Conservation (phyloP, 2,329 filamentous ascomycete species). For the Xylaria sp. region DNA sequence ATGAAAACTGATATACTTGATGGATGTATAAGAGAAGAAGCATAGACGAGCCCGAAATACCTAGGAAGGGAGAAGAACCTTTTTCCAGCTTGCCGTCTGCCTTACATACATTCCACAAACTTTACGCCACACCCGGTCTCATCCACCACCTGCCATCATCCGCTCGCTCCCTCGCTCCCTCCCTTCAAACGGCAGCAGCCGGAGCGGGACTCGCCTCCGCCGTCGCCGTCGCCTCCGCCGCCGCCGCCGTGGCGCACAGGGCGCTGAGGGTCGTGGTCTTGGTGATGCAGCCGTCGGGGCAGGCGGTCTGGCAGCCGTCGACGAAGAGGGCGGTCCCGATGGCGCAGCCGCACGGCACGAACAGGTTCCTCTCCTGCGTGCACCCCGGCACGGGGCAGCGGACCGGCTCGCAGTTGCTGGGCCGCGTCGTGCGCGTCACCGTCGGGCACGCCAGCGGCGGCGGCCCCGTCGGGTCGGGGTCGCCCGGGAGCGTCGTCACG, state of each 20-base stretch:
- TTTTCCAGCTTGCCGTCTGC: not conserved
- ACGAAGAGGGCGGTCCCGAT: conserved; percentile 40
- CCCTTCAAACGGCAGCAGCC: not conserved
- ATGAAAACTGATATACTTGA: not conserved
- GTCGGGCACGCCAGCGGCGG: conserved; percentile 36
- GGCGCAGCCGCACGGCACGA: conserved; percentile 41
- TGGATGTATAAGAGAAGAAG: not conserved
- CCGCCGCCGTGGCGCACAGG: conserved; percentile 24
- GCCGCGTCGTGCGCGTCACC: conserved; percentile 39
- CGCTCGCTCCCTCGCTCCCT: not conserved
- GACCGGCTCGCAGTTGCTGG: conserved; percentile 37
- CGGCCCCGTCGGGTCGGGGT: too few species aligned
- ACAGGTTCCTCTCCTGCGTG: conserved; percentile 32
- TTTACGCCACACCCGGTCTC: not conserved
- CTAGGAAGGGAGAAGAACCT: not conserved
- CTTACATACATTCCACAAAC: not conserved
- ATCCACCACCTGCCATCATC: not conserved
- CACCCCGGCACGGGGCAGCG: conserved; percentile 42
- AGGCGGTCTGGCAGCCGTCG: conserved; percentile 40
- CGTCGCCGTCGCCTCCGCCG: too few species aligned
- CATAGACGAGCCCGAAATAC: conserved; percentile 4
- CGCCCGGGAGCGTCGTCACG: conserved; percentile 30
- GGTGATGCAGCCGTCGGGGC: conserved; percentile 39
- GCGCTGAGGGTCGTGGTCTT: conserved; percentile 35
- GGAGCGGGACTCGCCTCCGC: too few species aligned